phyloP scores from a whole-genome alignment of 768 basidiomycete species.

The Suillus subalutaceus region DNA sequence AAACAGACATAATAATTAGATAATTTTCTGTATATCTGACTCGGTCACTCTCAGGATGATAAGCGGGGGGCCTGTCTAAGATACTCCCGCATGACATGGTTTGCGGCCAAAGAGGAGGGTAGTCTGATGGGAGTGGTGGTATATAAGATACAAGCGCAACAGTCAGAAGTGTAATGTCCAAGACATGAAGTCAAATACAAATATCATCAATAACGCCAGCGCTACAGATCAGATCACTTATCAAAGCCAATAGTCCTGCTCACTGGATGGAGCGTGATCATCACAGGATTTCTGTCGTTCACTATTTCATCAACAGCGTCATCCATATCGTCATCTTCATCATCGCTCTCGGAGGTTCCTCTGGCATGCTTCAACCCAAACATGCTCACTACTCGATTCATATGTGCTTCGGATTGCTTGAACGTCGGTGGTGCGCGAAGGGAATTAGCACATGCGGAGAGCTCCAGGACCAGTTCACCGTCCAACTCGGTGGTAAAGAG shows the following conservation, averaged over 20 bases:
- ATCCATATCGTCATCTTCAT: slow-evolving; percentile 50
- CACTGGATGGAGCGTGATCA: slow-evolving; percentile 59
- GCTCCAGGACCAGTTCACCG: slow-evolving; percentile 54
- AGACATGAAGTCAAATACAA: slow-evolving; percentile 2
- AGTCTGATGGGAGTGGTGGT: background rate
- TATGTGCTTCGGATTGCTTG: slow-evolving; percentile 46
- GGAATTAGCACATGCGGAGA: slow-evolving; percentile 53
- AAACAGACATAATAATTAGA: too few species aligned
- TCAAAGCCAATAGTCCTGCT: slow-evolving; percentile 63
- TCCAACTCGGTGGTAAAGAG: slow-evolving; percentile 86
- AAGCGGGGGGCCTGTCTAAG: too few species aligned
- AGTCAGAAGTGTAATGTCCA: slow-evolving; percentile 5
- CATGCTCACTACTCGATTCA: slow-evolving; percentile 59
- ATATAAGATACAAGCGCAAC: slow-evolving; percentile 12
- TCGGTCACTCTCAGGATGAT: too few species aligned
- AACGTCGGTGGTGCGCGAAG: slow-evolving; percentile 51
- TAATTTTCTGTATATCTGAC: too few species aligned
- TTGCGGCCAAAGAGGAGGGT: background rate
- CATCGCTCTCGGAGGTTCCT: slow-evolving; percentile 62
- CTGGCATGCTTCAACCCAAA: slow-evolving; percentile 57
- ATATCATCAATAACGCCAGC: slow-evolving; percentile 1
- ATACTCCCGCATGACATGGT: background rate
- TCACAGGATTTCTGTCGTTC: slow-evolving; percentile 51
- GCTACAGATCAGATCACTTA: slow-evolving; percentile 12
- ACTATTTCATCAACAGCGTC: slow-evolving; percentile 45